Evolutionary conservation across 2,329 filamentous ascomycete species (phyloP), one percentile per base, ranked within the genome.

Genomic region (Aulographum hederae): DNA sequence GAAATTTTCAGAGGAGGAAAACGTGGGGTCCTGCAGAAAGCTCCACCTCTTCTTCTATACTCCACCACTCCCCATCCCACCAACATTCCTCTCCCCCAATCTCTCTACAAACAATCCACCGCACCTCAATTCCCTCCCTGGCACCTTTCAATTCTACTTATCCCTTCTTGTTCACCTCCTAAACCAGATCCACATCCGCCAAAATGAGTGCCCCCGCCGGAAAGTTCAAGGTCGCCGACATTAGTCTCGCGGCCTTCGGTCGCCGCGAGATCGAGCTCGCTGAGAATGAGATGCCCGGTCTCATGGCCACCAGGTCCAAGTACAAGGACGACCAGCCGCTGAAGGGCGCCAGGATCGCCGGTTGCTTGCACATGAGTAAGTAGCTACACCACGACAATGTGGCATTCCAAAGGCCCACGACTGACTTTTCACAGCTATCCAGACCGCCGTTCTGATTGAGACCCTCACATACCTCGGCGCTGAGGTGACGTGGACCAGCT

Each of bases 391-490:
- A n/a, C n/a, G n/a, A n/a, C n/a, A 20, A 13, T 11, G 16, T 16
- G 18, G 4, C 37, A 16, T 20, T 33, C 6, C 30, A 10, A 25
- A 13, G 13, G 21, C 10, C 16, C 19, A 28, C 17, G 28, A 31
- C 39, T 45, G 21, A 43, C 38, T 16, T 10, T 43, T 11, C 20
- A 4, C 39, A 74, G 69, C 89, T 58, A 95, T 98, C 65, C 89
- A 98, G 70, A 98, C 89, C 43, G 89, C 89, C 48, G 89, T 98
- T 54, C 77, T 98, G 52, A 98, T 98, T 61, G 89, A 98, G 76
- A 98, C 89, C 44, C 76, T 98, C 55, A 79, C 70, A 51, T 67
- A 77, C 46, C 82, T 98, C 51, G 89, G 89, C 65, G 89, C 89
- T 51, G 89, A 95, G 73, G 79, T 95, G 50, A 98, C 89, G 56